Evolutionary conservation across 1,284 basidiomycete genomes (phyloP).

Genomic region (Heterobasidion occidentale): DNA sequence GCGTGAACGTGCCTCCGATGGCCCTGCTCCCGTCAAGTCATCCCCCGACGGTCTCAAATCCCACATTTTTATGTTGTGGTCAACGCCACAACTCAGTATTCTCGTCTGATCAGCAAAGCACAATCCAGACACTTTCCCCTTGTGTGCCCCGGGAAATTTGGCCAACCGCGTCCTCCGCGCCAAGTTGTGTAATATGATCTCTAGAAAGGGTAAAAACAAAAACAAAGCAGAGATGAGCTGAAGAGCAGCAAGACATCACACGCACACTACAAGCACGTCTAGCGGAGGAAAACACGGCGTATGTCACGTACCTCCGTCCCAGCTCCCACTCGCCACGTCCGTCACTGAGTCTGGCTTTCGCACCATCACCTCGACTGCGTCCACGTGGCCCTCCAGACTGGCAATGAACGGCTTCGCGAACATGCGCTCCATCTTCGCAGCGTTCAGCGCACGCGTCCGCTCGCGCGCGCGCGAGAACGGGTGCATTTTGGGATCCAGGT

Average conservation of each 20-base stretch:
- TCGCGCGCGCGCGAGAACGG: slow-evolving; percentile 92
- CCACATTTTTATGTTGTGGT: slow-evolving; percentile 92
- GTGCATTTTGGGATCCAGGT: slow-evolving; percentile 90
- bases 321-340: slow-evolving; percentile 88
- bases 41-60: slow-evolving; percentile 29
- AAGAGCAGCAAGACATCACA: not conserved
- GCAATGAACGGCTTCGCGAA: slow-evolving; percentile 96
- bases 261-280: not conserved
- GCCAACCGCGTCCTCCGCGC: slow-evolving; percentile 60
- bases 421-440: slow-evolving; percentile 94
- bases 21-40: slow-evolving; percentile 21
- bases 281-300: not conserved
- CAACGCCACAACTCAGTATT: slow-evolving; percentile 87
- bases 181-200: slow-evolving; percentile 87
- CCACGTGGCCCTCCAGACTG: slow-evolving; percentile 87
- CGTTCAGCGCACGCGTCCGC: slow-evolving; percentile 90
- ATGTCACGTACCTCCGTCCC: slow-evolving; percentile 77
- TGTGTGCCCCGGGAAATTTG: slow-evolving; percentile 78
- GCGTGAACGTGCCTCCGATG: slow-evolving; percentile 22
- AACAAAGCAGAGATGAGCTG: not conserved
- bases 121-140: slow-evolving; percentile 87
- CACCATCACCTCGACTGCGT: slow-evolving; percentile 88
- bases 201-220: slow-evolving; percentile 26
- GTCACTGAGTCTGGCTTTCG: slow-evolving; percentile 75
- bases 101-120: slow-evolving; percentile 65